Evolutionary conservation across 2,329 filamentous ascomycete genomes (phyloP), one percentile per base, ranked within the genome.

Genomic region (Thermochaetoides dissita): DNA sequence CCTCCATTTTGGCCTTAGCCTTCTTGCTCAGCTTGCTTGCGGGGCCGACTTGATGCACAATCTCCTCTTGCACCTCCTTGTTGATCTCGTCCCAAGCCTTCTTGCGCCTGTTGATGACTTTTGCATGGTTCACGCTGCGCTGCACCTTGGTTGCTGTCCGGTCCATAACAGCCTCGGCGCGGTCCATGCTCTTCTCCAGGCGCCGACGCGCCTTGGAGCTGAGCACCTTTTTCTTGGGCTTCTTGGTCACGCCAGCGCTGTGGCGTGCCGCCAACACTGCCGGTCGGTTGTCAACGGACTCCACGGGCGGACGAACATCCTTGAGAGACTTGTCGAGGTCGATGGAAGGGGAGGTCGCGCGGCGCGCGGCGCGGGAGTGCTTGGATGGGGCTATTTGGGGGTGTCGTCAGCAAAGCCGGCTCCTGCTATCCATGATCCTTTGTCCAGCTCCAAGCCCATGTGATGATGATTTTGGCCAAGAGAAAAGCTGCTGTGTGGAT

Each of bases 321-420:
- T 81, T 81, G 17, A 84, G 67, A 6, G 79, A 81, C 62, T 83
- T 83, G 67, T 84, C 79, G 36, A 74, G 73, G 61, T 83, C 64
- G 60, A 84, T 78, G 53, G 76, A 69, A 28, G 81, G 79, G 4
- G 80, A 82, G 10, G 76, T 75, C 37, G 78, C 82, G 49, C 84
- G 77, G 55, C 82, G 75, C 34, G 81, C 81, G 45, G 81, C 81
- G 50, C 84, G 80, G 41, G 84, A 88, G 64, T 80, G 81, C 44
- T 76, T 61, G 5, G 81, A 84, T 34, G 68, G 67, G 42, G 65
- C 78, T 83, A 55, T 8, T 34, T 11, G 7, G 33, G 11, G 17
- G n/a, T n/a, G 30, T 6, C 34, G 41, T 47, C 36, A 46, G 45
- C 30, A 37, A 28, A 3, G 17, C 5, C 5, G 17, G 17, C 17